Evolutionary conservation across 2,329 filamentous ascomycete genomes (phyloP).

Genomic region (Chaetoscypha palmicola): DNA sequence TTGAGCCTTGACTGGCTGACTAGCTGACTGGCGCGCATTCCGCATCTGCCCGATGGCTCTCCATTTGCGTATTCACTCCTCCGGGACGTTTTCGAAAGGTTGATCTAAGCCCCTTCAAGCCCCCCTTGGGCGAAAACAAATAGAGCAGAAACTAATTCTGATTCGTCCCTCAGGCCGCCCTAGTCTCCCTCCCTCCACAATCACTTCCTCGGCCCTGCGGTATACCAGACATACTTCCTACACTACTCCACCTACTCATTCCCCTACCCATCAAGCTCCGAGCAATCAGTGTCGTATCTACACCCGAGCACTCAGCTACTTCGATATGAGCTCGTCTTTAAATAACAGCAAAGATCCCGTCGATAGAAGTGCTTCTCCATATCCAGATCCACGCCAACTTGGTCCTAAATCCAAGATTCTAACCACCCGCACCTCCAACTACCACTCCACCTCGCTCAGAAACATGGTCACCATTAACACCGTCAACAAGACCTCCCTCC

Average conservation of each 20-base stretch:
- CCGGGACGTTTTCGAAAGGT: slow-evolving; percentile 21
- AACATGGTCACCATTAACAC: slow-evolving; percentile 27
- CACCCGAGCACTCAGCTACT: neutral
- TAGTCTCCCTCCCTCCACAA: neutral
- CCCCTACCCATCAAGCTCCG: slow-evolving; percentile 3
- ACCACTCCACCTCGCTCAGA: slow-evolving; percentile 26
- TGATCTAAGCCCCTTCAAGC: slow-evolving; percentile 1
- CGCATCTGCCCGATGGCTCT: slow-evolving; percentile 14
- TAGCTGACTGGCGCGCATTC: neutral
- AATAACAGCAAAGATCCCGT: slow-evolving; percentile 24
- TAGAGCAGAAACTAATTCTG: no score
- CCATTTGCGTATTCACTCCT: neutral
- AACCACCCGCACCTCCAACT: slow-evolving; percentile 20
- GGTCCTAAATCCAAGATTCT: slow-evolving; percentile 25
- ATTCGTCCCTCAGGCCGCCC: neutral
- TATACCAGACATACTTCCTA: slow-evolving; percentile 8
- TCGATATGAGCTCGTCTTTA: slow-evolving; percentile 17
- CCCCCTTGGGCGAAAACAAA: slow-evolving; percentile 8
- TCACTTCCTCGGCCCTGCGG: slow-evolving; percentile 5
- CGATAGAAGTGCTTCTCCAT: slow-evolving; percentile 25
- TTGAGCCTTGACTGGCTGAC: neutral
- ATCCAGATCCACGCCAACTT: slow-evolving; percentile 24
- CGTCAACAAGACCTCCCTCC: slow-evolving; percentile 28
- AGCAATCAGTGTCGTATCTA: slow-evolving; percentile 10
- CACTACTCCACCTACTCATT: slow-evolving; percentile 4